Conservation (phyloP, 2,329 filamentous ascomycete species). For the Microsporum canis region DNA sequence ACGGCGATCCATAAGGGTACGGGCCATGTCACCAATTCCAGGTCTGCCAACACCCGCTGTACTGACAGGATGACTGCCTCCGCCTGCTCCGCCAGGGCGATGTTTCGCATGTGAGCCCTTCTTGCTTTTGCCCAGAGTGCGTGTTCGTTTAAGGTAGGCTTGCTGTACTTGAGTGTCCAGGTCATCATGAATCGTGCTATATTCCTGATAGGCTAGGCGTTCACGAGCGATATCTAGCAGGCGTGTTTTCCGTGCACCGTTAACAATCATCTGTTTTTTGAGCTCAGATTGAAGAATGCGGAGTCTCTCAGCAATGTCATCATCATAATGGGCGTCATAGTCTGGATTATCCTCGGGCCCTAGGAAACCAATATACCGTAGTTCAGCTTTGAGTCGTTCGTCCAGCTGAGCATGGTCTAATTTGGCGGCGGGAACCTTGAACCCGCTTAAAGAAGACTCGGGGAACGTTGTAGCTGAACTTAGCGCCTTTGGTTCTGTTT, state of each 20-base stretch:
- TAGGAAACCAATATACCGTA: slow-evolving; percentile 81
- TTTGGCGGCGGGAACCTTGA: slow-evolving; percentile 68
- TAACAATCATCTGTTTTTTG: slow-evolving; percentile 71
- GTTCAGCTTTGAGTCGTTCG: slow-evolving; percentile 79
- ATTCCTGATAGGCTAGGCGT: slow-evolving; percentile 92
- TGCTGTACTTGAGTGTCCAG: slow-evolving; percentile 89
- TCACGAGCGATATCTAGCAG: slow-evolving; percentile 81
- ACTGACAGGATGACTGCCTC: slow-evolving; percentile 48
- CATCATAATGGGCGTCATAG: slow-evolving; percentile 82
- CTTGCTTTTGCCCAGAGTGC: slow-evolving; percentile 87
- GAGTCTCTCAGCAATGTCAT: slow-evolving; percentile 82
- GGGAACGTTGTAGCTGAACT: slow-evolving; percentile 69
- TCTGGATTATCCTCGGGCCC: slow-evolving; percentile 59
- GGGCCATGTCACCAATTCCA: slow-evolving; percentile 75
- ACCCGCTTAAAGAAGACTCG: slow-evolving; percentile 62
- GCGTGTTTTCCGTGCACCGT: slow-evolving; percentile 80
- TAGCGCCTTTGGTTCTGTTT: slow-evolving; percentile 32
- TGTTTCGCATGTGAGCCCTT: slow-evolving; percentile 60
- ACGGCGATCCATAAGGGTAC: slow-evolving; percentile 83
- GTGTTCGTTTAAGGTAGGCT: slow-evolving; percentile 89
- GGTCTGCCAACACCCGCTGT: slow-evolving; percentile 38
- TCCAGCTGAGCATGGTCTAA: slow-evolving; percentile 80
- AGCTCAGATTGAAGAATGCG: slow-evolving; percentile 74
- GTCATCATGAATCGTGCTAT: slow-evolving; percentile 91
- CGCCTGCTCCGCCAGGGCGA: slow-evolving; percentile 56